Evolutionary conservation across 208 protist species (phyloP).

Genomic region (Wallacemonas collosoma): DNA sequence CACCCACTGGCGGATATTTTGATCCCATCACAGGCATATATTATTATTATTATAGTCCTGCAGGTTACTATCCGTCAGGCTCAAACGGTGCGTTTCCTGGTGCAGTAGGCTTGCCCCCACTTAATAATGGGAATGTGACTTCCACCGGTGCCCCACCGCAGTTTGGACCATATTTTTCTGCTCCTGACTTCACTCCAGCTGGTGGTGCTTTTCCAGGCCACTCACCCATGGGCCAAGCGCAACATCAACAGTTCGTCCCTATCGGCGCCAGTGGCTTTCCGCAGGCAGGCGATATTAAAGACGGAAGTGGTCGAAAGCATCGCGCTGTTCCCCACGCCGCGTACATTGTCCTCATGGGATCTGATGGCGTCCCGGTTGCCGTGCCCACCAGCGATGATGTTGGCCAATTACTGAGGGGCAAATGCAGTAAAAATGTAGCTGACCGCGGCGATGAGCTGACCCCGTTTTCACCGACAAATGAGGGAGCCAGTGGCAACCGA

Average conservation of each 20-base stretch:
- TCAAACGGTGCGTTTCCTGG: neutral
- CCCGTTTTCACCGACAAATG: neutral
- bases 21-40: slow-evolving; percentile 3
- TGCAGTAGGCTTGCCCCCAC: neutral
- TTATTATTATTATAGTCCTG: slow-evolving; percentile 6
- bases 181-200: neutral
- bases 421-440: neutral
- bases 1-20: neutral
- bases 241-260: slow-evolving; percentile 6
- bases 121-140: neutral
- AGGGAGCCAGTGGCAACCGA: neutral
- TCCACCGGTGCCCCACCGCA: neutral
- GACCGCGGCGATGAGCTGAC: neutral
- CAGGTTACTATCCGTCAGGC: neutral
- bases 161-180: neutral
- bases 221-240: neutral
- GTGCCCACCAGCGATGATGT: slow-evolving; percentile 4
- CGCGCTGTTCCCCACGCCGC: slow-evolving; percentile 14
- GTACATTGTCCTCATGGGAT: slow-evolving; percentile 10
- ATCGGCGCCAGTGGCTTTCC: neutral
- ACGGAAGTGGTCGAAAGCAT: neutral
- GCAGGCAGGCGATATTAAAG: neutral
- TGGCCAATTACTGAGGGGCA: slow-evolving; percentile 8
- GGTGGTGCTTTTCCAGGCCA: neutral
- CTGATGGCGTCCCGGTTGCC: slow-evolving; percentile 3